phyloP scores from a whole-genome alignment of 1,284 basidiomycete species.

The Puccinia polysora region DNA sequence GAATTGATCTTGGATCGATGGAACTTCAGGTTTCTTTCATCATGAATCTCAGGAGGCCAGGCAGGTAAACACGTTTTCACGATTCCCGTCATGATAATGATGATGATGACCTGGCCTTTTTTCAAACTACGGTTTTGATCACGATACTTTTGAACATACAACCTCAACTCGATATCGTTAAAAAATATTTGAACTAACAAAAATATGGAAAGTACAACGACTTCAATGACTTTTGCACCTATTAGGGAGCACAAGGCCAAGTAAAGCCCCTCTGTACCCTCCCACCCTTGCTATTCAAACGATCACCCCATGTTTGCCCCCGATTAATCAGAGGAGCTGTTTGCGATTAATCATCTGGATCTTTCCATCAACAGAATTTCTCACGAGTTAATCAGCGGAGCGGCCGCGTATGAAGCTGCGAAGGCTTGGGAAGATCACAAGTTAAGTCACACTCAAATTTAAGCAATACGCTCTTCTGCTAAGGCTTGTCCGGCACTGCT shows the following conservation, averaged over 20 bases:
- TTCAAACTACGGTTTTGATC: too few relatives aligned
- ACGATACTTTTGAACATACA: too few relatives aligned
- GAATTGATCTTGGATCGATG: too few relatives aligned
- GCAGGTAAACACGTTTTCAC: background rate
- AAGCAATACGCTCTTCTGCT: background rate
- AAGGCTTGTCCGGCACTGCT: background rate
- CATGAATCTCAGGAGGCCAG: conserved; percentile 24
- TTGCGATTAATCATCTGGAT: background rate
- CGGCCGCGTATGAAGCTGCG: conserved; percentile 40
- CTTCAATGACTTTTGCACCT: conserved; percentile 27
- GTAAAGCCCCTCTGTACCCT: background rate
- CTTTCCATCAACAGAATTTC: conserved; percentile 13
- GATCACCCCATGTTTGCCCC: background rate
- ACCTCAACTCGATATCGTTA: too few relatives aligned
- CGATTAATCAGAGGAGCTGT: background rate
- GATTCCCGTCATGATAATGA: too few relatives aligned
- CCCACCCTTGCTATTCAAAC: background rate
- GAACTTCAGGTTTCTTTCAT: conserved; percentile 25
- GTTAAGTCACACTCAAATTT: conserved; percentile 24
- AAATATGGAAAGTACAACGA: conserved; percentile 4
- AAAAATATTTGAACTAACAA: background rate
- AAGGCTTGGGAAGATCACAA: conserved; percentile 43
- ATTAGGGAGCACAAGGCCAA: conserved; percentile 24
- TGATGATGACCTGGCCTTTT: too few relatives aligned
- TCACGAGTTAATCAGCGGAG: conserved; percentile 40